Percentiles rank a stretch among this genome's conserved stretches.
Evolutionary conservation across 2,329 filamentous ascomycete genomes (phyloP).

Genomic region (Colletotrichum sp.): DNA sequence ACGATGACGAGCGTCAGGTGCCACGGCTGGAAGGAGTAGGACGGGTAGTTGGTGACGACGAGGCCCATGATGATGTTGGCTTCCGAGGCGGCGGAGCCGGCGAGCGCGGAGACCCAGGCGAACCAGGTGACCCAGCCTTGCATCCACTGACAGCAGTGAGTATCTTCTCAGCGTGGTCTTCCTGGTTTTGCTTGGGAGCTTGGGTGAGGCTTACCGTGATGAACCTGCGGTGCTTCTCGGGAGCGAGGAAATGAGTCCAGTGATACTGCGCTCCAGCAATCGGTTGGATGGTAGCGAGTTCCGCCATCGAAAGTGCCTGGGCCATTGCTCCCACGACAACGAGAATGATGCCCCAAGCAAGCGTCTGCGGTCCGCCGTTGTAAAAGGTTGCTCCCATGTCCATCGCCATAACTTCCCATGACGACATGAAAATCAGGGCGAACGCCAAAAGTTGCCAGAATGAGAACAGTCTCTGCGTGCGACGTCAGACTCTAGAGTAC

Average conservation of each 20-base stretch:
- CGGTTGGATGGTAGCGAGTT: constrained; percentile 26
- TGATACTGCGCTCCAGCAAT: constrained; percentile 28
- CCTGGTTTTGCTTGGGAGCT: accelerated
- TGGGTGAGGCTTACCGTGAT: background rate
- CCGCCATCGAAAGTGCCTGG: constrained; percentile 23
- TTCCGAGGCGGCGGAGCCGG: constrained; percentile 12
- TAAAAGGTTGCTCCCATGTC: constrained; percentile 18
- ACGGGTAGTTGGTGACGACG: constrained; percentile 15
- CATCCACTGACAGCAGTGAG: background rate
- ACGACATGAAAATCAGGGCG: constrained; percentile 18
- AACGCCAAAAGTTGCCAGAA: constrained; percentile 17
- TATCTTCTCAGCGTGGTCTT: background rate
- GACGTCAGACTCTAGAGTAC: background rate
- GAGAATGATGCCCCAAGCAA: constrained; percentile 15
- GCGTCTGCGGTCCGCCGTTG: constrained; percentile 16
- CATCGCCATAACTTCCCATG: constrained; percentile 20
- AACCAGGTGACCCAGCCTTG: constrained; percentile 20
- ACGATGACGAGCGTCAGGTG: constrained; percentile 17
- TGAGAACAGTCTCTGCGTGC: constrained; percentile 3
- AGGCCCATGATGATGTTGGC: constrained; percentile 20
- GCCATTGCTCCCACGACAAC: constrained; percentile 17
- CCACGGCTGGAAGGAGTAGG: constrained; percentile 15
- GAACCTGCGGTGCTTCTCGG: constrained; percentile 12
- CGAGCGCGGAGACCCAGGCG: constrained; percentile 17
- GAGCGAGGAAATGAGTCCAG: constrained; percentile 21